Evolutionary conservation across 495 filamentous ascomycete genomes (phyloP).

Genomic region (Penicillium ochrochloron): DNA sequence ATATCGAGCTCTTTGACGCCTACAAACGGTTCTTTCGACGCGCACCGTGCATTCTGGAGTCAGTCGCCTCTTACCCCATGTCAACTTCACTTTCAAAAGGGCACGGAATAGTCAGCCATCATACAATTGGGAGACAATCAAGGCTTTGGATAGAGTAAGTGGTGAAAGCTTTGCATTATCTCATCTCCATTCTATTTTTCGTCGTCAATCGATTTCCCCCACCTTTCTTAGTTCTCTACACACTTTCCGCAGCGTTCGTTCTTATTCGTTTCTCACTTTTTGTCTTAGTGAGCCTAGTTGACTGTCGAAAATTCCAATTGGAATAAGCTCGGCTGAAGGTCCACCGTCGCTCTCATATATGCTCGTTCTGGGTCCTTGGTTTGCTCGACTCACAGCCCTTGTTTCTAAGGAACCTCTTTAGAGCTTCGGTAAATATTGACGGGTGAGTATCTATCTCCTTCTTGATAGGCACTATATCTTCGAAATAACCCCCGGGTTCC

Average conservation of each 20-base stretch:
- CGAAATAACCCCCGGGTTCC: background rate
- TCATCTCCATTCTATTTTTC: slow-evolving; percentile 5
- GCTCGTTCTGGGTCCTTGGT: background rate
- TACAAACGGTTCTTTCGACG: slow-evolving; percentile 24
- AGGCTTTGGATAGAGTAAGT: slow-evolving; percentile 10
- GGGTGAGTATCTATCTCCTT: background rate
- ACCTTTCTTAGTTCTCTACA: background rate
- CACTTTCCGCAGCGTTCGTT: background rate
- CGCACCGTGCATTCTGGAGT: slow-evolving; percentile 26
- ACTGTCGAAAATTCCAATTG: background rate
- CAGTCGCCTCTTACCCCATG: slow-evolving; percentile 9
- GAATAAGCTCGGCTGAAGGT: background rate
- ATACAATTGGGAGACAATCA: slow-evolving; percentile 10
- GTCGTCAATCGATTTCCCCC: background rate
- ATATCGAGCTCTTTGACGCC: slow-evolving; percentile 15
- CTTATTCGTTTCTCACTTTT: background rate
- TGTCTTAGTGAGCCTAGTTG: background rate
- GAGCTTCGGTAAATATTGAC: background rate
- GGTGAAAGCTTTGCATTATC: slow-evolving; percentile 11
- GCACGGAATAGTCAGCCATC: slow-evolving; percentile 6
- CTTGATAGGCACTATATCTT: background rate
- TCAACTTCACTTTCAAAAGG: background rate
- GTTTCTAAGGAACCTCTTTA: background rate
- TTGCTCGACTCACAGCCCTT: background rate
- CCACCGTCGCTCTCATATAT: background rate